Base-by-base conservation (phyloP, 495 filamentous ascomycete species). In the Durotheca rogersii region DNA sequence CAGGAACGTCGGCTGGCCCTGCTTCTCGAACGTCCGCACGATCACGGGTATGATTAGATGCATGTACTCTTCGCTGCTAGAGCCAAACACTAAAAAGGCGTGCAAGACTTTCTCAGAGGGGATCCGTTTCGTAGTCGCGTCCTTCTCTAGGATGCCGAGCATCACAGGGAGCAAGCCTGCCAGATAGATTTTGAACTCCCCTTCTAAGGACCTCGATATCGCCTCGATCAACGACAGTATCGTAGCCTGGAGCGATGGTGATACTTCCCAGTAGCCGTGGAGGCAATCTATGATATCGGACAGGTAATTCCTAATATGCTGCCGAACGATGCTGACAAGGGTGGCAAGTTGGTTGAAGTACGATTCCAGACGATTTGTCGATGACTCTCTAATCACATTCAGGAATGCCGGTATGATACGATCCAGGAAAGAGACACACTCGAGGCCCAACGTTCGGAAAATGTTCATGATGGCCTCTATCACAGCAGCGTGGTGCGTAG, bases 391-490 rank as follows among this genome's bases (percentile, higher is more conserved):
- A 37, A 96, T 95, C 46, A 97, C 92, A 9, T 76, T 67, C 15
- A 99, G 76, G 63, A 99, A 96, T 0, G 88, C 94, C 2, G 93
- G 94, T 41, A 99, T 87, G 36, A 99, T 95, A 35, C 90, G 86
- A 39, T 84, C 84, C 4, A 99, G 79, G 66, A 96, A 97, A 2
- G 88, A 85, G 21, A 99, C 90, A 63, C 94, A 97, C 65, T 96
- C 95, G 53, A 96, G 67, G 1, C 93, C 93, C 41, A 97, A 73
- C 5, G 94, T 96, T 58, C 92, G 89, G 71, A 97, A 99, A 42
- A 97, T 97, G 46, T 87, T 95, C 81, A 99, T 96, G 53, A 99
- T 92, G 1, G 94, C 92, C 66, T 96, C 93, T 48, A 99, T 90
- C n/a, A 97, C 93, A 6, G 85, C 84, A 2, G 90, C 93, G 62